Percentiles rank a stretch among this genome's conserved stretches.
phyloP scores from a whole-genome alignment of 2,329 filamentous ascomycete species.

The Exutisphaerella laricina region DNA sequence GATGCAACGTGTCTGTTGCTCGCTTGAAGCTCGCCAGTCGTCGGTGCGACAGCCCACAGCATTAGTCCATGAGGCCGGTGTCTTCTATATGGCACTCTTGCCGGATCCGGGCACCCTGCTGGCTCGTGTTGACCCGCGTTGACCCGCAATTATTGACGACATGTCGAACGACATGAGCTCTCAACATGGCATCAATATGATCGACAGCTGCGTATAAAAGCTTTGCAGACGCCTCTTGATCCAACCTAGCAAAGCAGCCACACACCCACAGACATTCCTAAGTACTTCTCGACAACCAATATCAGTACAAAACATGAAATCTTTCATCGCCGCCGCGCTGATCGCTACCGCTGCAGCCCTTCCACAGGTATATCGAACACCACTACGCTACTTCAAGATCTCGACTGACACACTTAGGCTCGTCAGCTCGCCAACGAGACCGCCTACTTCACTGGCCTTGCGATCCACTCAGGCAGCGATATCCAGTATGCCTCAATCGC shows the following conservation, averaged over 20 bases:
- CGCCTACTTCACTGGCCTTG: conserved; percentile 25
- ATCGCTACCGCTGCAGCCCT: not conserved
- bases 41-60: not conserved
- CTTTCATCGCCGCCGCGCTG: conserved; percentile 4
- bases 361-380: not conserved
- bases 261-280: not conserved
- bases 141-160: not conserved
- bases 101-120: not conserved
- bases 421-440: not conserved
- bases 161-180: conserved; percentile 3
- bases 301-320: not conserved
- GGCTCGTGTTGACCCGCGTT: conserved; percentile 2
- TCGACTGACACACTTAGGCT: not conserved
- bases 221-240: not conserved
- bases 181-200: not conserved
- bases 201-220: not conserved
- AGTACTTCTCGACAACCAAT: not conserved
- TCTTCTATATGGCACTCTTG: not conserved
- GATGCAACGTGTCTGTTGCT: not conserved
- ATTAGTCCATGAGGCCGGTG: not conserved
- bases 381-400: not conserved
- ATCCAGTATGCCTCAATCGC: conserved; percentile 25
- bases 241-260: no score
- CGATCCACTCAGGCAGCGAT: conserved; percentile 21
- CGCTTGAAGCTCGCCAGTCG: not conserved